These are phyloP conservation scores for Chamaecyparis obtusa DNA, from an alignment of 75 land plant species.

Conservation along the genomic window DNA sequence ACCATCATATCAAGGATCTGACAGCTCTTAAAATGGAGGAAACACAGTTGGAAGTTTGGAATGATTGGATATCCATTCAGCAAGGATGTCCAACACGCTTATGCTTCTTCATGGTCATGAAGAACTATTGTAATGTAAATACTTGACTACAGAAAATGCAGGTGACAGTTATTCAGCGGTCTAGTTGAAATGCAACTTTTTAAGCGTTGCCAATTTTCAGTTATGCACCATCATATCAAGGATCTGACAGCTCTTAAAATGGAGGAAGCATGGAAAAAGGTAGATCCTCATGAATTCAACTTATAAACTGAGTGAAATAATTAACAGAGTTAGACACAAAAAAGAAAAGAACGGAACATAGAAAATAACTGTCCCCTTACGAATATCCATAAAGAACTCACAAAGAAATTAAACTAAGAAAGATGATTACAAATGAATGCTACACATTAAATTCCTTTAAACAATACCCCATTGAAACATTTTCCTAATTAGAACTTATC, in stretches of 20 bases:
- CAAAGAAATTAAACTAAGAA: too few species aligned
- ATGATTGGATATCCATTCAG: background rate
- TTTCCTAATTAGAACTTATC: background rate
- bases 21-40: background rate
- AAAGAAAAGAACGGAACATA: background rate
- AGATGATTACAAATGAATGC: background rate
- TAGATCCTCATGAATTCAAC: background rate
- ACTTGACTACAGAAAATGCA: too few species aligned
- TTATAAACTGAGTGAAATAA: background rate
- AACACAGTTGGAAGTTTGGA: background rate
- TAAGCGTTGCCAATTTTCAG: background rate
- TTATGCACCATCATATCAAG: background rate
- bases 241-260: background rate
- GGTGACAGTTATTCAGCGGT: background rate
- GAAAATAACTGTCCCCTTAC: background rate
- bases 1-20: background rate
- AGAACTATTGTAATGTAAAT: too few species aligned
- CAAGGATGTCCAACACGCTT: too few species aligned
- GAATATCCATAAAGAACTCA: background rate
- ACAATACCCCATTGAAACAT: background rate
- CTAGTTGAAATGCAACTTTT: background rate
- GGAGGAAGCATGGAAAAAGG: background rate
- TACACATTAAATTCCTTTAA: background rate
- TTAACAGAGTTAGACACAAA: background rate
- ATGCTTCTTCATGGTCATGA: too few species aligned